These are phyloP conservation scores for Trypanosoma mega DNA, from an alignment of 208 protist genomes.

Conservation along the genomic window DNA sequence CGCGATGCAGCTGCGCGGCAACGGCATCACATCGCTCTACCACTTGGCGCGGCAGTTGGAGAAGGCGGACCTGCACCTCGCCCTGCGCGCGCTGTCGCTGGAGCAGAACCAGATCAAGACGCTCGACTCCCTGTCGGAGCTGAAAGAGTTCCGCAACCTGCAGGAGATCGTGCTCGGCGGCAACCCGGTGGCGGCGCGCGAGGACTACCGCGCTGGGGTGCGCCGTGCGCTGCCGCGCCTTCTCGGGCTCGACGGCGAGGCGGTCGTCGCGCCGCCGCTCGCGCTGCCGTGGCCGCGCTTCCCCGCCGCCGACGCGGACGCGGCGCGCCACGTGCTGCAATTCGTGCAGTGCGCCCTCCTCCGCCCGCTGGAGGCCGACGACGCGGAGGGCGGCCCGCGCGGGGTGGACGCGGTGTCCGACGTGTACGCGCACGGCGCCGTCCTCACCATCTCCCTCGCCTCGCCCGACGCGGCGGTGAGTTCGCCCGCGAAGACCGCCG, in stretches of 20 bases:
- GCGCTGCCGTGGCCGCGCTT: constrained; percentile 76
- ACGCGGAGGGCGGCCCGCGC: constrained; percentile 19
- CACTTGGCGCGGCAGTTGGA: constrained; percentile 61
- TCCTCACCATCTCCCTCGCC: constrained; percentile 64
- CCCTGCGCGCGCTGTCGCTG: constrained; percentile 62
- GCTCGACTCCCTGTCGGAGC: constrained; percentile 38
- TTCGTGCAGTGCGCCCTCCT: constrained; percentile 70
- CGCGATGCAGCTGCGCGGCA: constrained; percentile 58
- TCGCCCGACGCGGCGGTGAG: constrained; percentile 64
- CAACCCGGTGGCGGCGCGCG: constrained; percentile 57
- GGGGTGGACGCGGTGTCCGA: constrained; percentile 80
- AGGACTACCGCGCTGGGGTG: constrained; percentile 52
- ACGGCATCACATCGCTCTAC: constrained; percentile 58
- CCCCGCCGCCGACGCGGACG: constrained; percentile 17
- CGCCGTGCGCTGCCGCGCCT: constrained; percentile 72
- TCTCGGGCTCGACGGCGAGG: constrained; percentile 53
- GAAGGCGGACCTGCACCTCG: constrained; percentile 56
- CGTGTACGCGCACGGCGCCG: constrained; percentile 55
- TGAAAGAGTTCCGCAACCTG: constrained; percentile 65
- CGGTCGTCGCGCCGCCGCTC: constrained; percentile 53
- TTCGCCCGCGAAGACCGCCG: constrained; percentile 32
- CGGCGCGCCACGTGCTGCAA: constrained; percentile 54
- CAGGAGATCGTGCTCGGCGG: constrained; percentile 59
- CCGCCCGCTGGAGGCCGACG: constrained; percentile 28
- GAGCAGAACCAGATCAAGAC: constrained; percentile 57